Base-by-base conservation (phyloP, 164 flowering plant genomes). In the Sextonia rubra region DNA sequence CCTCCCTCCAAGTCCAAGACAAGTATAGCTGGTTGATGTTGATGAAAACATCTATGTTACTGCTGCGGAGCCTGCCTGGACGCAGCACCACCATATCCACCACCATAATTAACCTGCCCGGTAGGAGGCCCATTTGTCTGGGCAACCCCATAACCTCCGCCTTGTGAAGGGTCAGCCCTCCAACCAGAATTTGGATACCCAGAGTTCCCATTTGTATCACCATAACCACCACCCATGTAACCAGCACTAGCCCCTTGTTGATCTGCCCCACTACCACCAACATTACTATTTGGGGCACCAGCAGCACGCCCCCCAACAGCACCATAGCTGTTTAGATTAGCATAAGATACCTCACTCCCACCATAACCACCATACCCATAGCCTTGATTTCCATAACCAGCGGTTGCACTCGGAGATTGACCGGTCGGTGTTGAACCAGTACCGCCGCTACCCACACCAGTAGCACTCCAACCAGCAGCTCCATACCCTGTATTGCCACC, bases 321-420 rank as follows among this genome's bases (percentile, higher is more conserved):
- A 47, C 91, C 91, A 83, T 89, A 89, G 12, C 83, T 83, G 70
- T 84, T 75, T 64, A 77, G 80, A 74, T 83, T 86, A 7, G 81
- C 86, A 81, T 91, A 90, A 20, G 87, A 80, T 8, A 90, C 91
- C 74, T 94, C 98, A 75, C 66, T 78, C 61, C 90, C 94, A 74
- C 93, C 89, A 80, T 90, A 91, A 24, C 93, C 89, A 74, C 86
- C 87, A 80, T 88, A 88, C 3, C 91, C 97, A 85, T 90, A 90
- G 73, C 87, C 89, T 74, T 85, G 90, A 80, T 80, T 86, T 12
- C 93, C 96, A 86, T 87, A 94, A 3, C 90, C 89, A 75, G 89
- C 71, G 48, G 82, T 85, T n/a, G 87, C 93, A 80, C 88, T 79
- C 17, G 92, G 91, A 63, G 97, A 89, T 65, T 92, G 98, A 60